Evolutionary conservation across 176 grass and related monocot species (phyloP), one percentile per base, ranked within the genome.

Genomic region (Alloteropsis semialata): DNA sequence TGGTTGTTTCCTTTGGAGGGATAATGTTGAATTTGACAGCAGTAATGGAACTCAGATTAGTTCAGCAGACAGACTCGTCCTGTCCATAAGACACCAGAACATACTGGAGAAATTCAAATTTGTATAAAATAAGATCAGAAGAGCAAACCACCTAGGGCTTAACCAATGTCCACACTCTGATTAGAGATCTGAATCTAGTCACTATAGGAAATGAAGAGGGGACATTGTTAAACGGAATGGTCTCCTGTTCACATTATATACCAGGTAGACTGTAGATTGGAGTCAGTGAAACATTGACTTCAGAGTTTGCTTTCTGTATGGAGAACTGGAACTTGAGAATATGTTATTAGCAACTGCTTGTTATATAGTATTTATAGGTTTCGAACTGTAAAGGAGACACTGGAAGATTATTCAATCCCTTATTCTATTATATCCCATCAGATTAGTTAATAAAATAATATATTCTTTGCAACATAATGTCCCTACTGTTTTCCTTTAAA

Each of bases 211-310:
- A 27, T 60, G 38, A 42, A 15, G 74, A 59, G 30, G 32, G 51
- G 25, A 25, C 36, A 41, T 42, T 59, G 24, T 42, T 18, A 56
- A 58, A 5, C 8, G 24, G 33, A 76, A 42, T 2, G 30, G 48
- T 75, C 49, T 55, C 72, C 50, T 18, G 12, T 75, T 75, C 19
- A 55, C 30, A 75, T 75, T 75, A 24, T 74, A 19, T 53, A 74
- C 71, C 29, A 14, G 29, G 18, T 54, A 74, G 29, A 10, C 18
- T 22, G 29, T 25, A 21, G 41, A 48, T 61, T 82, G 21, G 60
- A 36, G 13, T 80, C 11, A 12, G 67, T 73, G 69, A 24, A 19
- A 60, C 21, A 28, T 82, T 73, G 9, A n/a, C 55, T 82, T 82
- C 8, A 5, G 68, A 82, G 55, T 49, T 74, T 69, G 13, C 42